A percentile compares a stretch with the other conserved stretches of the same genome.
Conservation (phyloP, 2,329 filamentous ascomycete genomes). For the Fusarium scirpi region DNA sequence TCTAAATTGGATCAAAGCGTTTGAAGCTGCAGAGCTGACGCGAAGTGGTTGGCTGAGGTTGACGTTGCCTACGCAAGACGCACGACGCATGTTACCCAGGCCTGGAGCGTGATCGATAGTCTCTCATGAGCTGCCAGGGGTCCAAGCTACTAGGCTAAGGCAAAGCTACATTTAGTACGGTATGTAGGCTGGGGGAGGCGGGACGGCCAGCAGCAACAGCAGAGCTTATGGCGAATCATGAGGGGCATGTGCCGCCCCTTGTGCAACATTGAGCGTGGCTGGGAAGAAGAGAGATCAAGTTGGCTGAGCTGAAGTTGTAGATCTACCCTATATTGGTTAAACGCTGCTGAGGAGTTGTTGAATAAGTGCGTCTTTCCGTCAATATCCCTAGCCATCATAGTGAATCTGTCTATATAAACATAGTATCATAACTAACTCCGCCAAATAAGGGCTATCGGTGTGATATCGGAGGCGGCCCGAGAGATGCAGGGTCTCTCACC, state of each 20-base stretch:
- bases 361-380: neutral
- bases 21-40: slow-evolving; percentile 28
- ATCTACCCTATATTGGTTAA: neutral
- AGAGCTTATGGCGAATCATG: slow-evolving; percentile 40
- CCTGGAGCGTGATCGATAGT: slow-evolving; percentile 37
- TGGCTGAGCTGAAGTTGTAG: neutral
- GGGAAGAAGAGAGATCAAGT: slow-evolving; percentile 5
- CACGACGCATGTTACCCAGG: slow-evolving; percentile 7
- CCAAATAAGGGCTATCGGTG: neutral
- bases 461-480: slow-evolving; percentile 12
- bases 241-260: slow-evolving; percentile 35
- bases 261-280: slow-evolving; percentile 40
- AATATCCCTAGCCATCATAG: neutral
- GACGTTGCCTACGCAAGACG: neutral
- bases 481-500: neutral
- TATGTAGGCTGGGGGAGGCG: slow-evolving; percentile 1
- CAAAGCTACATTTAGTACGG: neutral
- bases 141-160: slow-evolving; percentile 5
- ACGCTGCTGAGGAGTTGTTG: neutral
- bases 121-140: slow-evolving; percentile 26
- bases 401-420: too few species aligned
- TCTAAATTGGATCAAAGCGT: slow-evolving; percentile 26
- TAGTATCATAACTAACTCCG: neutral
- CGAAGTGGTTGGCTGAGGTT: slow-evolving; percentile 34
- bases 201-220: neutral